Evolutionary conservation across 2,329 filamentous ascomycete species (phyloP), one percentile per base, ranked within the genome.

Genomic region (Colletotrichum sp.): DNA sequence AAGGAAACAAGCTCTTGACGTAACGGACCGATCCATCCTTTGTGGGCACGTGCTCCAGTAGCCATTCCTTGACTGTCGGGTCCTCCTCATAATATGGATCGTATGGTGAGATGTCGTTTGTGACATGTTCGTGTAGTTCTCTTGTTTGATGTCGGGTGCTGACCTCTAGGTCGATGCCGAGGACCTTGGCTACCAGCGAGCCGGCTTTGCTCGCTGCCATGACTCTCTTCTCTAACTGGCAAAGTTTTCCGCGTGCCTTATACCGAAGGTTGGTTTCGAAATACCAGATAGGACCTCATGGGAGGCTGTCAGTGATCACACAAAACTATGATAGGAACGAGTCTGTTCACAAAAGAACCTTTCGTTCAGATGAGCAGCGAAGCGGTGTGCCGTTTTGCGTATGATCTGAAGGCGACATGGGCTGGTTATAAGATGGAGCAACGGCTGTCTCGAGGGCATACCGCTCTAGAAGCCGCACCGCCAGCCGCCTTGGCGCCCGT

Each of bases 111-210:
- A 76, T 75, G 5, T 66, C 18, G 13, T 27, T 34, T 6, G 66
- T 25, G 27, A 71, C 34, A 18, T 67, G 71, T 18, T 70, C 43
- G 27, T 66, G 48, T 8, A 75, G 30, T 34, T 76, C 71, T 22
- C 18, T 16, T 34, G 74, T 74, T n/a, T 75, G 74, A 56, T 76
- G 66, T 25, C 74, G 74, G 3, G 60, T 71, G 66, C 74, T 75
- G 55, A 66, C 87, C 74, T 96, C 90, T 34, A 97, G 87, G 83
- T 97, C 94, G 88, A 98, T 98, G 71, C 94, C 94, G 34, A 98
- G 89, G 75, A 88, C 89, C 84, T 95, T 97, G 82, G 96, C 96
- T 82, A 97, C 83, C 79, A 88, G 87, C 81, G 93, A 93, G 84
- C 95, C 94, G 78, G 94, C 79, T 83, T 93, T 93, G 79, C 89